Conservation (phyloP, 306 rosid species). For the Ochetophila trinervis region DNA sequence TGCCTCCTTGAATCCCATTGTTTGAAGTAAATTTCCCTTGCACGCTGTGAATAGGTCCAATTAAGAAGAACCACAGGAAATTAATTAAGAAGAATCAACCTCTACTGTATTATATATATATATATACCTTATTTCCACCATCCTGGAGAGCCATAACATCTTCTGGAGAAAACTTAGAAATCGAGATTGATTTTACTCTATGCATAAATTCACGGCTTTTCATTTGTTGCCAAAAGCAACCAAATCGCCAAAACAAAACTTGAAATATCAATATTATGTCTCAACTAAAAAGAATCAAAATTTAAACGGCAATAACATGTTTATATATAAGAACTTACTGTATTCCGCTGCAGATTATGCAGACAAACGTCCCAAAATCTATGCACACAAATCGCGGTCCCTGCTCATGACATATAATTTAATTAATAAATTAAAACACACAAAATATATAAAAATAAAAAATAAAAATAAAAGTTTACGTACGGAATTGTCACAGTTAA, state of each 20-base stretch:
- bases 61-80: too few species aligned
- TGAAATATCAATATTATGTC: too few species aligned
- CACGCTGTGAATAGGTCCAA: slow-evolving; percentile 37
- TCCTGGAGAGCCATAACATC: slow-evolving; percentile 71
- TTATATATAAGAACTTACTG: slow-evolving; percentile 50
- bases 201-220: slow-evolving; percentile 79
- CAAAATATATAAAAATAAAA: too few species aligned
- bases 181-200: slow-evolving; percentile 66
- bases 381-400: slow-evolving; percentile 85
- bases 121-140: slow-evolving; percentile 63
- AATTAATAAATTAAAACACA: too few species aligned
- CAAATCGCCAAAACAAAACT: not conserved
- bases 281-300: too few species aligned
- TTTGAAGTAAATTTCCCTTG: slow-evolving; percentile 65
- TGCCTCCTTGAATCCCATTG: slow-evolving; percentile 61
- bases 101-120: slow-evolving; percentile 12
- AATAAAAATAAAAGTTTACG: too few species aligned
- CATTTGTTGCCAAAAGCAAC: slow-evolving; percentile 17
- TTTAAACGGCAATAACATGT: not conserved
- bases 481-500: too few species aligned
- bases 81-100: too few species aligned
- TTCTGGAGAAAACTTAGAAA: slow-evolving; percentile 76
- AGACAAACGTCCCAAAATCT: slow-evolving; percentile 72
- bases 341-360: slow-evolving; percentile 75
- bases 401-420: slow-evolving; percentile 19